Conservation (phyloP, 176 grass and related monocot genomes). For the Zoysia japonica region DNA sequence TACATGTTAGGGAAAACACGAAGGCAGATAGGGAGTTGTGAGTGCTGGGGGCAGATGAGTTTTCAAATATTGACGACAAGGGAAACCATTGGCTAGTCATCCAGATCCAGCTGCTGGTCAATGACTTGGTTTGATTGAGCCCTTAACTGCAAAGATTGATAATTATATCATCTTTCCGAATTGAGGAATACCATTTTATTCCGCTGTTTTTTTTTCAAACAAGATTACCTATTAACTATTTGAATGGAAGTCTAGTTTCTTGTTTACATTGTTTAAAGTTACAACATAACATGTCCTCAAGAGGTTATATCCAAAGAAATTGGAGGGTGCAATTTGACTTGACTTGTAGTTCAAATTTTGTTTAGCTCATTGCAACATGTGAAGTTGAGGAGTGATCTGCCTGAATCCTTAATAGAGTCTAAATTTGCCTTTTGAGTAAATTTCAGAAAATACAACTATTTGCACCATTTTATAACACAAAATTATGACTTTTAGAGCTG, state of each 20-base stretch:
- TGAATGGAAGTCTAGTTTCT: neutral
- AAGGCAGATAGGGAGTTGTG: neutral
- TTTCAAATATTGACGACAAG: neutral
- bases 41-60: neutral
- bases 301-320: neutral
- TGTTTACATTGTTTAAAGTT: neutral
- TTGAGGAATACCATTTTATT: neutral
- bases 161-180: neutral
- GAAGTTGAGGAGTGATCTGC: neutral
- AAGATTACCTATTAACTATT: neutral
- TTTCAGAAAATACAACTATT: no score
- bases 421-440: neutral
- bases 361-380: constrained; percentile 12
- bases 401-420: neutral
- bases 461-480: no score
- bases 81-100: neutral
- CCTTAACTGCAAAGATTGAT: neutral
- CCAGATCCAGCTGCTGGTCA: neutral
- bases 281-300: neutral
- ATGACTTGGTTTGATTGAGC: neutral
- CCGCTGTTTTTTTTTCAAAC: neutral
- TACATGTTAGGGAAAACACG: neutral
- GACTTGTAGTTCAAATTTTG: neutral
- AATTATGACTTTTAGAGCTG: no score
- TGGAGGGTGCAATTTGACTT: neutral